Evolutionary conservation across 352 stramenopile genomes (phyloP), one percentile per base, ranked within the genome.

Genomic region (Globisporangium mamillatum): DNA sequence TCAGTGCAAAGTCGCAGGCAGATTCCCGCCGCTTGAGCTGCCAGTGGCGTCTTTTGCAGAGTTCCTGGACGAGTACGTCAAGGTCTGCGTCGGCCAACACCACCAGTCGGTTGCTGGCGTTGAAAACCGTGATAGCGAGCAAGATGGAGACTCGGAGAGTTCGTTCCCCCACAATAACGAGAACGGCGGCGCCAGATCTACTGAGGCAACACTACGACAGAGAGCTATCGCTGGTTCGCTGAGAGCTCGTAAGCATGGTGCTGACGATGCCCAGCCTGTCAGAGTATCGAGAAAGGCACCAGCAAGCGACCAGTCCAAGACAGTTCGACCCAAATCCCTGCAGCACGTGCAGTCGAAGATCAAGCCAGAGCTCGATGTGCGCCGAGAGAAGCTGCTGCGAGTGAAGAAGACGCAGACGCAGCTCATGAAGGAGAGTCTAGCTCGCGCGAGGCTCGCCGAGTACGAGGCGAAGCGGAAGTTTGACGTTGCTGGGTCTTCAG

Each of bases 391-490:
- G 38, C 44, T 92, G 3, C 68, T 92, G 38, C 87, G 87, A 14
- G 79, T 93, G 38, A 88, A 90, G 62, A 95, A 92, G 64, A 93
- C 75, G 1, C 85, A 92, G 63, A 82, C 84, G 29, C 87, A 93
- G 56, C 68, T 86, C 29, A 89, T 93, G 77, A 83, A 87, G 46
- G 87, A 95, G 61, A 76, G 69, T 9, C 62, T 94, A 12, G 82
- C 87, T 9, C 77, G 80, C 8, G 64, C 78, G 22, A 74, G 85
- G 3, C 64, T 92, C 7, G 82, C 76, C 6, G 82, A 91, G 58
- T 93, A 92, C 32, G 81, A 87, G 29, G 74, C 75, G 12, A 68
- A 68, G 36, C 66, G 60, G 58, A 59, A 80, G 63, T 53, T 80
- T 0, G 73, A 85, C 24, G 64, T 27, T 7, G 24, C 36, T 25